A percentile compares a stretch with the other conserved stretches of the same genome.
Conservation (phyloP, 768 basidiomycete species). For the Sarcomyxa edulis region DNA sequence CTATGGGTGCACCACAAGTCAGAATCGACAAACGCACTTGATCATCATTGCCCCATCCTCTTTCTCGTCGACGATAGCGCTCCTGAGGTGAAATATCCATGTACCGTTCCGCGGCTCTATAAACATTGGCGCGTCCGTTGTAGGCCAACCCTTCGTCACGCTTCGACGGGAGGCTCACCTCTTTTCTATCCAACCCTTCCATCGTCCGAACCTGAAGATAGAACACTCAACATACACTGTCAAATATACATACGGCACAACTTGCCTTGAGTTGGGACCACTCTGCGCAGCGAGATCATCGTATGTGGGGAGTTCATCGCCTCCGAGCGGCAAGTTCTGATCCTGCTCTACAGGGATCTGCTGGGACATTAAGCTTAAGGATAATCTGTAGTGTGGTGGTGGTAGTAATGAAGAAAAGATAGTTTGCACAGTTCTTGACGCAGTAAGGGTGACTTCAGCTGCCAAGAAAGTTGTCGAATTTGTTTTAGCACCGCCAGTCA, state of each 20-base stretch:
- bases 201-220: slow-evolving; percentile 66
- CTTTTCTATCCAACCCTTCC: slow-evolving; percentile 88
- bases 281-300: slow-evolving; percentile 72
- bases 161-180: slow-evolving; percentile 38
- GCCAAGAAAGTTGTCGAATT: too few species aligned
- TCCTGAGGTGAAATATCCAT: slow-evolving; percentile 58
- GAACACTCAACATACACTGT: neutral
- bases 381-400: too few species aligned
- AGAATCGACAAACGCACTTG: too few species aligned
- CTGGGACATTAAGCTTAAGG: too few species aligned
- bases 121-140: slow-evolving; percentile 4
- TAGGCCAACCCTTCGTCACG: too few species aligned
- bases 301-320: slow-evolving; percentile 69
- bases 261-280: slow-evolving; percentile 79
- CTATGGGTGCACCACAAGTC: too few species aligned
- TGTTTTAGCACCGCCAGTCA: too few species aligned
- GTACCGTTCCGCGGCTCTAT: slow-evolving; percentile 82
- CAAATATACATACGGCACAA: slow-evolving; percentile 1
- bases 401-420: too few species aligned
- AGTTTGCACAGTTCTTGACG: too few species aligned
- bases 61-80: slow-evolving; percentile 45
- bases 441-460: too few species aligned
- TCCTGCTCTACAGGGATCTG: slow-evolving; percentile 45
- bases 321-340: slow-evolving; percentile 20
- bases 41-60: slow-evolving; percentile 65